phyloP scores from a whole-genome alignment of 208 protist genomes.

The Acanthamoeba polyphaga region DNA sequence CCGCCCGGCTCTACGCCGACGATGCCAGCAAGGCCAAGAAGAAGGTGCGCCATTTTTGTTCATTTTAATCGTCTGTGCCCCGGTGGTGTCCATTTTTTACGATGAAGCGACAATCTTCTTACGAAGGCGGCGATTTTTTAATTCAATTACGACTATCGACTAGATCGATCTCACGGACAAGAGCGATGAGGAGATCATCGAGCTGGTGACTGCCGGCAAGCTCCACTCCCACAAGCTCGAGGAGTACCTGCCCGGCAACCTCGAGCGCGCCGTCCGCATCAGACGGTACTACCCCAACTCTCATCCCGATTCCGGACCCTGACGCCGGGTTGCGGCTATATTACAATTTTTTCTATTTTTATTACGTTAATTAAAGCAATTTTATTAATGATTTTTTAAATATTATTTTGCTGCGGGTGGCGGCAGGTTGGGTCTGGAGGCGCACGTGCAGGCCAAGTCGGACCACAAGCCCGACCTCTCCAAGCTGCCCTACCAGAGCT shows the following conservation, averaged over 20 bases:
- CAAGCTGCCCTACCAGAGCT: constrained; percentile 93
- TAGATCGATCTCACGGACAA: constrained; percentile 64
- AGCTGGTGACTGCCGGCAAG: constrained; percentile 55
- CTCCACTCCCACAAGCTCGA: constrained; percentile 70
- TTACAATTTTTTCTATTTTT: neutral
- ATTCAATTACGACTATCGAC: neutral
- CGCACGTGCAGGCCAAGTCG: constrained; percentile 37
- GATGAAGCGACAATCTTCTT: neutral
- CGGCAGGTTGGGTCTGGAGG: constrained; percentile 3
- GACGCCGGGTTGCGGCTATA: neutral
- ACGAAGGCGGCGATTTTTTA: neutral
- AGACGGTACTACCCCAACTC: neutral
- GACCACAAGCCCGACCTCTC: constrained; percentile 76
- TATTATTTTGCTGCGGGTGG: neutral
- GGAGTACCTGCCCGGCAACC: constrained; percentile 74
- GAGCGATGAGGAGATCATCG: constrained; percentile 80
- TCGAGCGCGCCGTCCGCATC: constrained; percentile 72
- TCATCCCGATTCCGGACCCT: neutral
- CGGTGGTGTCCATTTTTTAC: too few relatives aligned
- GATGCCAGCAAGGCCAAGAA: constrained; percentile 30
- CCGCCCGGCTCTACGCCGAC: neutral
- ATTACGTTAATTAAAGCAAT: neutral
- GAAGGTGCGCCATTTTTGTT: neutral
- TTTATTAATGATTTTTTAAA: neutral
- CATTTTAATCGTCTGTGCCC: too few relatives aligned